Evolutionary conservation across 1,284 basidiomycete species (phyloP).

Genomic region (Amylostereum chailletii): DNA sequence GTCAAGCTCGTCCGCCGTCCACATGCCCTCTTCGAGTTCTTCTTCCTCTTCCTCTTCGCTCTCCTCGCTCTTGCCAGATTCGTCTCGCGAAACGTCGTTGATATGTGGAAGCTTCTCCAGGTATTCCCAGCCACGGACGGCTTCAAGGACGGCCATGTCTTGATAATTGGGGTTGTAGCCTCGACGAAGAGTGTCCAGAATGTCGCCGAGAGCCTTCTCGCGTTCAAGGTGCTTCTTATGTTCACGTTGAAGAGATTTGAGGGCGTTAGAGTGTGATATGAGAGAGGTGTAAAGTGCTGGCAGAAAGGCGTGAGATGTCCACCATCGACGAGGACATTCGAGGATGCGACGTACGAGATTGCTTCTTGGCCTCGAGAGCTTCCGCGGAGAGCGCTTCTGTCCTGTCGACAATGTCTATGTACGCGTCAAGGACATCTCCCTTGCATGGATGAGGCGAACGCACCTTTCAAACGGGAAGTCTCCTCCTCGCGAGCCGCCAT

Average conservation of each 20-base stretch:
- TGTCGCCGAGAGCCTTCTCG: slow-evolving; percentile 73
- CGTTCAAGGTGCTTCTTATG: slow-evolving; percentile 68
- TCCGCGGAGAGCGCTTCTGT: slow-evolving; percentile 68
- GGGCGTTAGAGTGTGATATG: slow-evolving; percentile 62
- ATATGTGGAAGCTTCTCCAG: slow-evolving; percentile 67
- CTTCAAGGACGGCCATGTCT: slow-evolving; percentile 97
- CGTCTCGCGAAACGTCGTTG: slow-evolving; percentile 42
- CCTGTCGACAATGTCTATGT: slow-evolving; percentile 55
- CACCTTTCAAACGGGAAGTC: slow-evolving; percentile 59
- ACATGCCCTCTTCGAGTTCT: slow-evolving; percentile 38
- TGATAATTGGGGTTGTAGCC: slow-evolving; percentile 98
- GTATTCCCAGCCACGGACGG: slow-evolving; percentile 89
- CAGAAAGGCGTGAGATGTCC: not conserved
- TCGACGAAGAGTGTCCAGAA: slow-evolving; percentile 73
- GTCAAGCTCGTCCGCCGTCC: slow-evolving; percentile 46
- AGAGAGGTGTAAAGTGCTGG: slow-evolving; percentile 77
- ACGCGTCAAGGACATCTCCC: not conserved
- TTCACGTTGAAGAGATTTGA: slow-evolving; percentile 69
- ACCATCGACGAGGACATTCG: too few relatives aligned
- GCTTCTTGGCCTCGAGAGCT: slow-evolving; percentile 72
- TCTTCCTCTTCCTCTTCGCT: slow-evolving; percentile 26
- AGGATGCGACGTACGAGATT: slow-evolving; percentile 58
- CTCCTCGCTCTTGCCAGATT: slow-evolving; percentile 22
- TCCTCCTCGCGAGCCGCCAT: slow-evolving; percentile 62
- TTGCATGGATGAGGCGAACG: not conserved